Conservation (phyloP, 805 yeast species). For the Spathaspora passalidarum region DNA sequence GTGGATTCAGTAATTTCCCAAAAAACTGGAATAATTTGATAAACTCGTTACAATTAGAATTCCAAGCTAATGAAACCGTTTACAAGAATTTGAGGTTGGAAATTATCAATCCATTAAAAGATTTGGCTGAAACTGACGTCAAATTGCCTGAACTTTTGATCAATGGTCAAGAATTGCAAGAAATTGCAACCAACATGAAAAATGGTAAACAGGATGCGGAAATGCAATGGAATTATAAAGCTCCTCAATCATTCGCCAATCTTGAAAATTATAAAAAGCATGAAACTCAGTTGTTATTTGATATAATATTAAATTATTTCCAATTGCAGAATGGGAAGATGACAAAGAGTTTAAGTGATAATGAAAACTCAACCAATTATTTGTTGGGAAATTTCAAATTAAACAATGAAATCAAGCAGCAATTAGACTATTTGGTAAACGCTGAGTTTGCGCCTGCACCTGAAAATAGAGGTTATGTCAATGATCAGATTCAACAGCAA, state of each 20-base stretch:
- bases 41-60: slow-evolving; percentile 49
- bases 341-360: slow-evolving; percentile 25
- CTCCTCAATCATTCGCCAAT: slow-evolving; percentile 71
- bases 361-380: slow-evolving; percentile 65
- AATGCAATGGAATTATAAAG: slow-evolving; percentile 70
- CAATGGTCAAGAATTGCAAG: slow-evolving; percentile 42
- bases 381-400: slow-evolving; percentile 48
- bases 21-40: slow-evolving; percentile 46
- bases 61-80: slow-evolving; percentile 47
- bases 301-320: slow-evolving; percentile 63
- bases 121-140: slow-evolving; percentile 51
- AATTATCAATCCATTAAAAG: slow-evolving; percentile 51
- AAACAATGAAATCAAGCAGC: slow-evolving; percentile 34
- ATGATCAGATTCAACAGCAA: slow-evolving; percentile 9
- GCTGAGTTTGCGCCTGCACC: slow-evolving; percentile 17
- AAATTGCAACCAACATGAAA: slow-evolving; percentile 29
- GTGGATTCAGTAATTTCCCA: slow-evolving; percentile 39
- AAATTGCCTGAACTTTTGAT: slow-evolving; percentile 54
- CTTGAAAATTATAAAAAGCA: slow-evolving; percentile 68
- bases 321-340: slow-evolving; percentile 27
- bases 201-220: slow-evolving; percentile 32
- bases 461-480: slow-evolving; percentile 4
- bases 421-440: slow-evolving; percentile 31
- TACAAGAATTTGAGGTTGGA: slow-evolving; percentile 49
- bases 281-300: slow-evolving; percentile 55